Evolutionary conservation across 2,329 filamentous ascomycete species (phyloP).

Genomic region (Sporothrix pseudoabietina): DNA sequence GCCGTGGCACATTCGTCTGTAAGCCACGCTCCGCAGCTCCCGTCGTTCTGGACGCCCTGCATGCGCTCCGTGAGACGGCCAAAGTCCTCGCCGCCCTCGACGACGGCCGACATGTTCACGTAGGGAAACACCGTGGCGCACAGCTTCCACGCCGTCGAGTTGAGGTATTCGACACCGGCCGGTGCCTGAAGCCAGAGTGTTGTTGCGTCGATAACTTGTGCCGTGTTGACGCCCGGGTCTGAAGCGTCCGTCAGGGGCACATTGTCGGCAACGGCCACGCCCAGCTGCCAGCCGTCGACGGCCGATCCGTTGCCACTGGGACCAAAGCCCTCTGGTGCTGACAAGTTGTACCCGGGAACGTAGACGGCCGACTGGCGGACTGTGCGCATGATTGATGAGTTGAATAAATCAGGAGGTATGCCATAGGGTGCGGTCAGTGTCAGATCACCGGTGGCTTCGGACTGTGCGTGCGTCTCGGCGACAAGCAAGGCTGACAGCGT

Average conservation of each 20-base stretch:
- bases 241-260: constrained; percentile 23
- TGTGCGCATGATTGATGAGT: constrained; percentile 15
- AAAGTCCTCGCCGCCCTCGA: neutral
- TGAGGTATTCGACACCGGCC: neutral
- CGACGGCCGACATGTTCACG: constrained; percentile 22
- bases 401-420: constrained; percentile 19
- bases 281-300: constrained; percentile 29
- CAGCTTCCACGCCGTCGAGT: constrained; percentile 26
- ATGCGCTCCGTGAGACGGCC: neutral
- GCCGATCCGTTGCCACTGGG: constrained; percentile 29
- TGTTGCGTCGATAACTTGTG: constrained; percentile 25
- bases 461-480: constrained; percentile 1
- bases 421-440: constrained; percentile 16
- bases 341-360: constrained; percentile 29
- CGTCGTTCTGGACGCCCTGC: neutral
- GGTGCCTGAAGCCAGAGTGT: constrained; percentile 25
- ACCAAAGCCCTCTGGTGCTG: constrained; percentile 24
- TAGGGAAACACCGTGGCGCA: constrained; percentile 30
- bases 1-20: constrained; percentile 25
- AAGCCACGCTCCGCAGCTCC: constrained; percentile 26
- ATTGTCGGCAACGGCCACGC: constrained; percentile 25
- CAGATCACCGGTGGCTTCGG: constrained; percentile 19
- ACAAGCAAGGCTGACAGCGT: neutral
- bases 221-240: neutral
- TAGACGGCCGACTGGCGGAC: constrained; percentile 24